phyloP scores from a whole-genome alignment of 441 rosid species.

The Viola pubescens region DNA sequence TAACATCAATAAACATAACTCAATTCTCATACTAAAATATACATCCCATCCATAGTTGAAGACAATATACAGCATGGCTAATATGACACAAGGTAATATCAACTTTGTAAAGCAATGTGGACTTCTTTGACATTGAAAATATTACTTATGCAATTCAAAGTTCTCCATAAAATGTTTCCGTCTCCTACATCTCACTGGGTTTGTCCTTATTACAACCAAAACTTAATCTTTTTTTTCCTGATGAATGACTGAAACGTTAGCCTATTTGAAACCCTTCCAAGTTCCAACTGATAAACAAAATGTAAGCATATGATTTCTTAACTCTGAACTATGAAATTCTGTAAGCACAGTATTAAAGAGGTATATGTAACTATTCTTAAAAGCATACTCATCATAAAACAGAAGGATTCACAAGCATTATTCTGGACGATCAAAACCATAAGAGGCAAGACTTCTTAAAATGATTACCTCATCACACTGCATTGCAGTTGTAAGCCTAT shows the following conservation, averaged over 20 bases:
- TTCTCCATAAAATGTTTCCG: background rate
- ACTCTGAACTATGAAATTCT: no score
- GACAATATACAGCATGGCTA: background rate
- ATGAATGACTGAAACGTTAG: background rate
- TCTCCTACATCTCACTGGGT: background rate
- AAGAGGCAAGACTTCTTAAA: background rate
- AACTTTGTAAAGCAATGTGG: background rate
- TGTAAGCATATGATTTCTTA: no score
- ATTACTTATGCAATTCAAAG: no score
- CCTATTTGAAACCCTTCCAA: no score
- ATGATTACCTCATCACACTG: conserved; percentile 85
- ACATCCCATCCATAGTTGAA: background rate
- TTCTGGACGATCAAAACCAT: background rate
- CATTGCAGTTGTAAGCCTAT: conserved; percentile 98
- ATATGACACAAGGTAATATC: background rate
- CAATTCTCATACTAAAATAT: background rate
- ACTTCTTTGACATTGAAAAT: conserved; percentile 1
- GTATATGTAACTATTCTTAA: no score
- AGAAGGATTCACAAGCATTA: no score
- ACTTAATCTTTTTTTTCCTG: background rate
- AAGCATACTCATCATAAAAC: no score
- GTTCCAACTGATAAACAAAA: no score
- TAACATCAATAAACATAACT: conserved; percentile 1
- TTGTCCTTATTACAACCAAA: background rate
- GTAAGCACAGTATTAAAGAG: no score